Conservation (phyloP, 805 yeast genomes). For the Nakazawaea ernobii region DNA sequence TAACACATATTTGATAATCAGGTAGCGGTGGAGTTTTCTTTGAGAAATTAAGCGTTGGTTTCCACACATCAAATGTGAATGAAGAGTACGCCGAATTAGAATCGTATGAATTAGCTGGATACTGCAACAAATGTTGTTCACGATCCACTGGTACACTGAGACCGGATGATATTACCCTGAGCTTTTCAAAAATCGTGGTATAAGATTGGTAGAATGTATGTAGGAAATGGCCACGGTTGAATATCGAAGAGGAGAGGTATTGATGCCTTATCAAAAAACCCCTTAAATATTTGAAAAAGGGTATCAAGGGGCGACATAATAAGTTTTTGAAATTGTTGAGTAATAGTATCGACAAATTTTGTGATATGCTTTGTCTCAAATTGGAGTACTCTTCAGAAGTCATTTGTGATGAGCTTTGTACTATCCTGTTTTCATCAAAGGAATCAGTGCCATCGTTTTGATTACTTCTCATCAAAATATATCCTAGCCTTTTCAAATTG, state of each 20-base stretch:
- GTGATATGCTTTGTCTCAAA: conserved; percentile 8
- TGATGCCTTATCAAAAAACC: conserved; percentile 4
- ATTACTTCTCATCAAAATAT: conserved; percentile 42
- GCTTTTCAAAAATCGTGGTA: conserved; percentile 1
- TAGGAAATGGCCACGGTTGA: conserved; percentile 2
- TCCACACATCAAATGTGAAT: conserved; percentile 72
- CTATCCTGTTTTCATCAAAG: background rate
- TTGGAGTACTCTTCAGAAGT: conserved; percentile 9
- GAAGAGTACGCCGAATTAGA: background rate
- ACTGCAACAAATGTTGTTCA: background rate
- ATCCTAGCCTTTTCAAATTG: conserved; percentile 73
- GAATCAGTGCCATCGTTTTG: background rate
- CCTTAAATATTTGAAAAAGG: background rate
- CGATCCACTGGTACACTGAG: background rate
- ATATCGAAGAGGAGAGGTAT: conserved; percentile 5
- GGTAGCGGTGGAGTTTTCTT: conserved; percentile 68
- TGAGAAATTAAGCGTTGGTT: conserved; percentile 66
- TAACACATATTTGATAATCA: conserved; percentile 65
- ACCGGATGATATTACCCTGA: background rate
- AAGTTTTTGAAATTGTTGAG: conserved; percentile 8
- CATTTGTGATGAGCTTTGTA: conserved; percentile 1
- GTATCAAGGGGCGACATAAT: conserved; percentile 5
- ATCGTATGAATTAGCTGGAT: background rate
- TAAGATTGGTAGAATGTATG: conserved; percentile 7
- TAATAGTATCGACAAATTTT: conserved; percentile 9